Evolutionary conservation across 2,329 filamentous ascomycete genomes (phyloP), one percentile per base, ranked within the genome.

Genomic region (Ambrosiella xylebori): DNA sequence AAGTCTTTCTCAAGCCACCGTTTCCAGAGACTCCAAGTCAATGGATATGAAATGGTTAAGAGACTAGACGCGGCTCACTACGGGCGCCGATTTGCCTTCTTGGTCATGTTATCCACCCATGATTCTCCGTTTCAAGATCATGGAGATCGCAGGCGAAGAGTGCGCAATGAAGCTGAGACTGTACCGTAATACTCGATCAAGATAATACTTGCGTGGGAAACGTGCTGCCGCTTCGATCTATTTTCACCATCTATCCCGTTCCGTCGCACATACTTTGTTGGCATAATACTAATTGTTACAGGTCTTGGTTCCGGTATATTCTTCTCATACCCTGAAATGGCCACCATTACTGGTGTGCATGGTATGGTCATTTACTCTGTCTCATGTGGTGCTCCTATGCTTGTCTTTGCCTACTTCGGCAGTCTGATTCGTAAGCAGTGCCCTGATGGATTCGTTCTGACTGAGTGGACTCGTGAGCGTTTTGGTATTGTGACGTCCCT

Each of bases 201-300:
- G 87, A 87, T 91, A 93, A 91, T 89, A 85, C 87, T 93, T 93
- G 87, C 87, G 87, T 91, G 87, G 84, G 87, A 86, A 91, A 90
- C 78, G 87, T 91, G 86, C 85, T 90, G 86, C 86, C 86, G 86
- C 86, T 88, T 81, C 74, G 71, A 73, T 68, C 70, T 69, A 67
- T 51, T 36, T 38, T 17, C 12, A 41, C 11, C 27, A 54, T 39
- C 15, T 13, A 49, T 57, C 17, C 9, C 38, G 12, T 19, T 50
- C 5, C 27, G 36, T 54, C 50, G 13, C 49, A 51, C 54, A 56
- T 63, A 62, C 36, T 57, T 56, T 49, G 57, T 59, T 60, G 63
- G 51, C 19, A 52, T 45, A 38, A 56, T 54, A 41, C 74, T 78
- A 70, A 79, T 69, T 67, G 65, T 64, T 67, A 65, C 69, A 93